A percentile compares a stretch with the other conserved stretches of the same genome.
Evolutionary conservation across 2,329 filamentous ascomycete species (phyloP).

Genomic region (Zymoseptoria pseudotritici): DNA sequence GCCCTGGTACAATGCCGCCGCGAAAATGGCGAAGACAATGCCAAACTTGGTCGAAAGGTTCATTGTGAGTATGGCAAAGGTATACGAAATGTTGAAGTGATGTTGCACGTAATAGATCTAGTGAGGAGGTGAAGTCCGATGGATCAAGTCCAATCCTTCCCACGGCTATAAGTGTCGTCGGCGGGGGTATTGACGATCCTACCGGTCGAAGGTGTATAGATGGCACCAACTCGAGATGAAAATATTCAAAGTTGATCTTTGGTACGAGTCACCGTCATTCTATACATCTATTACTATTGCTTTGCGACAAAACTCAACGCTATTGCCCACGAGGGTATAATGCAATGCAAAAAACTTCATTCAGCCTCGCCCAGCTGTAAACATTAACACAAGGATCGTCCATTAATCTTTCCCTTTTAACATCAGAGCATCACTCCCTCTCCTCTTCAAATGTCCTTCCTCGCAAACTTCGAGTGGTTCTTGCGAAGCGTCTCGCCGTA

Average conservation of each 20-base stretch:
- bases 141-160: background rate
- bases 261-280: background rate
- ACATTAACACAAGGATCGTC: background rate
- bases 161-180: background rate
- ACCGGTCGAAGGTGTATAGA: background rate
- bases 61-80: background rate
- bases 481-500: constrained; percentile 23
- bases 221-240: background rate
- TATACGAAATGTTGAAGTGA: background rate
- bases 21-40: background rate
- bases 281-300: background rate
- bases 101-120: background rate
- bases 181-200: background rate
- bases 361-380: background rate
- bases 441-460: constrained; percentile 33
- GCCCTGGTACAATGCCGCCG: constrained; percentile 5
- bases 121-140: background rate
- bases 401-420: background rate
- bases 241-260: background rate
- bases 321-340: background rate
- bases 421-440: background rate
- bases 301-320: background rate
- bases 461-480: constrained; percentile 34
- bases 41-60: background rate
- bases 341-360: background rate